Evolutionary conservation across 1,284 basidiomycete species (phyloP), one percentile per base, ranked within the genome.

Genomic region (Cutaneotrichosporon cutaneum): DNA sequence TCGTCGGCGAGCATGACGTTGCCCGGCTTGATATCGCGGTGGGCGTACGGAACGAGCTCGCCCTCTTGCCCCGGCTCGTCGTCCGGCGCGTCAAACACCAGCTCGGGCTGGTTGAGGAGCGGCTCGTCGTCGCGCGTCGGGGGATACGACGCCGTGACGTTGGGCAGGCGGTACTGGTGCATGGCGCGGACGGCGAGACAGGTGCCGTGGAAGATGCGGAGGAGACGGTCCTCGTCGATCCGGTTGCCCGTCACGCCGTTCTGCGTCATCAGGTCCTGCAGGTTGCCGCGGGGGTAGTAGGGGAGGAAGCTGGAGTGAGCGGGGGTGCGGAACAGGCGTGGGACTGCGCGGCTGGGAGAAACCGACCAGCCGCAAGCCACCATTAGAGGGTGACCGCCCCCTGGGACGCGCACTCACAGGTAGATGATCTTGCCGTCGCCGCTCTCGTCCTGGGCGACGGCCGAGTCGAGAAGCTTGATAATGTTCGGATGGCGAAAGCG

Each of bases 1-100:
- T 96, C 91, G 72, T 97, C 94, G 7, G 92, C 84, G 61, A 99
- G 85, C 94, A 99, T 99, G 61, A 99, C 85, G 76, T 99, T 99
- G 39, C 89, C 94, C 44, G 95, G 96, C 81, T 99, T 99, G 72
- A 99, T 83, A 80, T 99, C 95, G 62, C 96, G 84, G 81, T 99
- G 96, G 0, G 95, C 94, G 76, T 96, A 99, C 0, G 96, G 93
- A 7, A 93, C 85, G 10, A 89, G 62, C 60, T 81, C 77, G 2
- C 77, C 81, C 32, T 70, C 71, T 27, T 67, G 72, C 32, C 77
- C 70, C 71, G 64, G 65, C 51, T 83, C 70, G 68, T 90, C 90
- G 65, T 88, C 87, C 60, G 90, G 89, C 0, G 87, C 87, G 67
- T 92, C 90, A 73, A 92, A 93, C 26, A 81, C 77, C 8, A 72